A percentile compares a stretch with the other conserved stretches of the same genome.
Conservation (phyloP, 1,139 yeast genomes). For the Debaryomycetaceae sp. region DNA sequence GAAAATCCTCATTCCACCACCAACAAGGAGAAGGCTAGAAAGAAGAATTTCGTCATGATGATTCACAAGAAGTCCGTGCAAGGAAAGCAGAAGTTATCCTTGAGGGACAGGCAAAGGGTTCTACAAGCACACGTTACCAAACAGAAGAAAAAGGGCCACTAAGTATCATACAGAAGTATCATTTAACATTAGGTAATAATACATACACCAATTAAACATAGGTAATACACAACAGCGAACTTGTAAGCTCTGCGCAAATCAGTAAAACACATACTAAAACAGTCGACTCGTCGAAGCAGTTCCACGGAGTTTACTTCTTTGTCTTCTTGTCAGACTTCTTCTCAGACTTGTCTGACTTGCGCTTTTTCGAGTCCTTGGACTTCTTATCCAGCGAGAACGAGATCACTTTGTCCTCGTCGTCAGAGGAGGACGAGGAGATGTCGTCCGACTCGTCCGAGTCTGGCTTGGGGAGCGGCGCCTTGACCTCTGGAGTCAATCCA, state of each 20-base stretch:
- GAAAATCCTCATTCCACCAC: constrained; percentile 85
- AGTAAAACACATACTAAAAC: background rate
- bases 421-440: constrained; percentile 6
- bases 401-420: constrained; percentile 6
- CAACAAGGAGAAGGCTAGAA: constrained; percentile 90
- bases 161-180: constrained; percentile 6
- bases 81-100: constrained; percentile 86
- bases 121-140: constrained; percentile 81
- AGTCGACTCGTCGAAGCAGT: background rate
- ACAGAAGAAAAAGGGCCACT: constrained; percentile 82
- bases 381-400: constrained; percentile 7
- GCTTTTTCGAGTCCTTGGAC: constrained; percentile 10
- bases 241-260: background rate
- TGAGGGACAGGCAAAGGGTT: constrained; percentile 86
- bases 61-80: constrained; percentile 91
- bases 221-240: constrained; percentile 1
- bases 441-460: constrained; percentile 6
- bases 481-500: constrained; percentile 3
- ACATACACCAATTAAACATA: constrained; percentile 7
- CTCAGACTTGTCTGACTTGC: constrained; percentile 11
- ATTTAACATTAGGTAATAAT: constrained; percentile 6
- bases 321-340: constrained; percentile 20
- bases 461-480: constrained; percentile 3
- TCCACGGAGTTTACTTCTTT: constrained; percentile 1
- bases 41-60: constrained; percentile 99